Base-by-base conservation (phyloP, 257 asterid genomes). In the Nicotiana otophora region DNA sequence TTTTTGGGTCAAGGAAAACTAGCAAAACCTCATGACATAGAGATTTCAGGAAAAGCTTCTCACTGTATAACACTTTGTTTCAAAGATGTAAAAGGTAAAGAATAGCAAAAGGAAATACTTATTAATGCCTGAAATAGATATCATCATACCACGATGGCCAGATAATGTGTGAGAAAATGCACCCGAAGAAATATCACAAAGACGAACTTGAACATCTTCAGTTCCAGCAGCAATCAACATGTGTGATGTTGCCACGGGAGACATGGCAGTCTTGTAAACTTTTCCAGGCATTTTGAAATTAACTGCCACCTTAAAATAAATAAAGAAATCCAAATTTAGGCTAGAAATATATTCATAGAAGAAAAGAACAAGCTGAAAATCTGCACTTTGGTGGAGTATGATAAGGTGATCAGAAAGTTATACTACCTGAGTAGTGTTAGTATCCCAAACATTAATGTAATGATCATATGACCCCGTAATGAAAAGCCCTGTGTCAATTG, bases 201-300 rank as follows among this genome's bases (percentile, higher is more conserved):
- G 90, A 81, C 99, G 98, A 86, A 96, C 98, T 91, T 96, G 98
- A 85, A 94, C 99, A 86, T 96, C 99, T 86, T 96, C 99, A 78
- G 97, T 90, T 83, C 98, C 99, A 83, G 97, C 88, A 82, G 99
- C 99, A 86, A 96, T 92, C 72, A 96, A 88, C 98, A 93, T 96
- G 87, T 96, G 99, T 65, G 98, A 89, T 80, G 90, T 90, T 66
- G 99, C 95, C 84, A 92, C 68, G 9, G 98, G 60, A 84, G 99
- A 96, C 98, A 96, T 96, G 20, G 97, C 98, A 83, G 85, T 91
- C 90, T 87, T 90, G 84, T 96, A 92, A 83, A 96, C 99, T 92
- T 96, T 96, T 83, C 99, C 99, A 61, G 99, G 99, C 99, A 96
- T 90, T 87, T 90, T 96, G 80, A 96, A 96, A 84, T 91, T 89